These are phyloP conservation scores for Amaranthus tricolor DNA, from an alignment of 179 eudicot genomes.

Conservation along the genomic window DNA sequence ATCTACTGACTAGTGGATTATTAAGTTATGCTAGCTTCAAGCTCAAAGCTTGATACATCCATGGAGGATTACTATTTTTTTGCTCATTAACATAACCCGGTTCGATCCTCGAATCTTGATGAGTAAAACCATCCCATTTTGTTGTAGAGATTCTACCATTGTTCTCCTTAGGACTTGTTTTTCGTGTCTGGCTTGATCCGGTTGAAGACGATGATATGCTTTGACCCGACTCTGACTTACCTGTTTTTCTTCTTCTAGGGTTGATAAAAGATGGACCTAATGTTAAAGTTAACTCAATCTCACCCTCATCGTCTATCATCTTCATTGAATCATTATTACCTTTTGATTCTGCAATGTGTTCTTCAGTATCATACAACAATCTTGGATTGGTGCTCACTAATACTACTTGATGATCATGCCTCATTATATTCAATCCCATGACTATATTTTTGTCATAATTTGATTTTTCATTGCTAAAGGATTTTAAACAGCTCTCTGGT, in stretches of 20 bases:
- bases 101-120: slow-evolving; percentile 23
- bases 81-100: slow-evolving; percentile 24
- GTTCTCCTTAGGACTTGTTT: slow-evolving; percentile 18
- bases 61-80: slow-evolving; percentile 33
- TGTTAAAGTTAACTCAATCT: slow-evolving; percentile 67
- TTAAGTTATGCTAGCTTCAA: slow-evolving; percentile 32
- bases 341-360: slow-evolving; percentile 25
- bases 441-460: slow-evolving; percentile 3
- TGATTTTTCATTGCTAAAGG: slow-evolving; percentile 16
- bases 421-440: slow-evolving; percentile 2
- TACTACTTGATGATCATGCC: slow-evolving; percentile 1
- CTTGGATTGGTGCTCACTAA: background rate
- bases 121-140: slow-evolving; percentile 27
- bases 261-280: slow-evolving; percentile 46
- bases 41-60: slow-evolving; percentile 40
- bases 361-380: slow-evolving; percentile 6
- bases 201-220: slow-evolving; percentile 67
- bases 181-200: slow-evolving; percentile 46
- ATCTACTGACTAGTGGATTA: background rate
- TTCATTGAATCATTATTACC: background rate
- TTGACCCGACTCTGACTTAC: slow-evolving; percentile 41
- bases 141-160: slow-evolving; percentile 4
- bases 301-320: slow-evolving; percentile 40
- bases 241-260: slow-evolving; percentile 27
- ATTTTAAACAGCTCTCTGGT: slow-evolving; percentile 10